Conservation (phyloP, 2,329 filamentous ascomycete species). For the Microsporum ferrugineum region DNA sequence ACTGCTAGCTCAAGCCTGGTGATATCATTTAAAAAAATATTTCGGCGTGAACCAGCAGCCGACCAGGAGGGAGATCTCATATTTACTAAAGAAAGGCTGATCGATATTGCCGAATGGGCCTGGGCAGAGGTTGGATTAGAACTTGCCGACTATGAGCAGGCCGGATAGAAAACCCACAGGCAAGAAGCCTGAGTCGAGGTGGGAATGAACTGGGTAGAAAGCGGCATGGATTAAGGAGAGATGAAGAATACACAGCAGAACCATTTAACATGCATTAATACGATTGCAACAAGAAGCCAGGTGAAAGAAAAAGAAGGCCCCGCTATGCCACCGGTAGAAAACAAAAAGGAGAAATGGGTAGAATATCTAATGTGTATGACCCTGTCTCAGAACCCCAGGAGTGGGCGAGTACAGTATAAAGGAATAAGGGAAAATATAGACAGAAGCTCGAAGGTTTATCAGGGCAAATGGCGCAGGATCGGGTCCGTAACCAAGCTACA, state of each 20-base stretch:
- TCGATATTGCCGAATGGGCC: neutral
- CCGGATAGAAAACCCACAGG: neutral
- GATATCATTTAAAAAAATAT: neutral
- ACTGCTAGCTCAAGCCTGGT: neutral
- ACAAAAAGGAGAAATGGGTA: neutral
- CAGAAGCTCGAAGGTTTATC: neutral
- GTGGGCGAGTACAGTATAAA: neutral
- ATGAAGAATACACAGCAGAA: neutral
- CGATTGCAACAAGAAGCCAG: neutral
- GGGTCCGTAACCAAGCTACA: neutral
- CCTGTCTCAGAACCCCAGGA: neutral
- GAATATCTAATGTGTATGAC: neutral
- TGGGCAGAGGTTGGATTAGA: neutral
- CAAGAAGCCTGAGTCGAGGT: neutral
- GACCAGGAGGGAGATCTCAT: neutral
- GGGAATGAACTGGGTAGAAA: neutral
- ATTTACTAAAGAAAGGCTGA: neutral
- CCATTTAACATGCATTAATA: neutral
- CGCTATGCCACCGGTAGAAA: constrained; percentile 15
- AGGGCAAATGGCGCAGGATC: neutral
- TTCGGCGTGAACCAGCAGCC: neutral
- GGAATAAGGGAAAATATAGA: neutral
- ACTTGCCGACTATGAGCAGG: neutral
- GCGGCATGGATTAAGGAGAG: neutral
- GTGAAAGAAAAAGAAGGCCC: constrained; percentile 5